Percentiles rank a stretch among this genome's conserved stretches.
Evolutionary conservation across 164 flowering plant genomes (phyloP).

Genomic region (Sedum album): DNA sequence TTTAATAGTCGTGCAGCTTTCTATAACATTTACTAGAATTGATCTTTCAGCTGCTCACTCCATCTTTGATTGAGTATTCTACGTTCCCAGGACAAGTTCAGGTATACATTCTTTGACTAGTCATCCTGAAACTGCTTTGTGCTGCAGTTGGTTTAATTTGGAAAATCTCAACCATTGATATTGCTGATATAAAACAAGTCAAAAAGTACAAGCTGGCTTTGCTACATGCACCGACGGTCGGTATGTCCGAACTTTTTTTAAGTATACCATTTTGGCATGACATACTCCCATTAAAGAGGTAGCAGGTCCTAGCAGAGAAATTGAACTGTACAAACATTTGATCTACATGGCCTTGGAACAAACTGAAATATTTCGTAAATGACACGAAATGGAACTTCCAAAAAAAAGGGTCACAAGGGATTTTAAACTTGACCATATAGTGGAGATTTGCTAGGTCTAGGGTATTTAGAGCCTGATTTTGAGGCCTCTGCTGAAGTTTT

Average conservation of each 20-base stretch:
- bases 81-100: neutral
- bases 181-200: too few species aligned
- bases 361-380: neutral
- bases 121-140: neutral
- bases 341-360: neutral
- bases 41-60: neutral
- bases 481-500: conserved; percentile 1
- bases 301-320: neutral
- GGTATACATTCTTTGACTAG: neutral
- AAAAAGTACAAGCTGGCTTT: too few species aligned
- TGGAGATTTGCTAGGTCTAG: conserved; percentile 27
- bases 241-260: too few species aligned
- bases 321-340: neutral
- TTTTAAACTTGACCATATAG: conserved; percentile 17
- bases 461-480: conserved; percentile 13
- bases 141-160: neutral
- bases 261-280: neutral
- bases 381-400: neutral
- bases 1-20: neutral
- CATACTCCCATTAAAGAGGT: neutral
- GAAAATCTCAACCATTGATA: neutral
- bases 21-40: neutral
- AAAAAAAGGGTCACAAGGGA: neutral
- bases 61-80: neutral
- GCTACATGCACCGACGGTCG: too few species aligned